Percentiles rank a stretch among this genome's conserved stretches.
These are phyloP conservation scores for Rhodotorula sp. DNA, from an alignment of 1,284 basidiomycete species.

Conservation along the genomic window DNA sequence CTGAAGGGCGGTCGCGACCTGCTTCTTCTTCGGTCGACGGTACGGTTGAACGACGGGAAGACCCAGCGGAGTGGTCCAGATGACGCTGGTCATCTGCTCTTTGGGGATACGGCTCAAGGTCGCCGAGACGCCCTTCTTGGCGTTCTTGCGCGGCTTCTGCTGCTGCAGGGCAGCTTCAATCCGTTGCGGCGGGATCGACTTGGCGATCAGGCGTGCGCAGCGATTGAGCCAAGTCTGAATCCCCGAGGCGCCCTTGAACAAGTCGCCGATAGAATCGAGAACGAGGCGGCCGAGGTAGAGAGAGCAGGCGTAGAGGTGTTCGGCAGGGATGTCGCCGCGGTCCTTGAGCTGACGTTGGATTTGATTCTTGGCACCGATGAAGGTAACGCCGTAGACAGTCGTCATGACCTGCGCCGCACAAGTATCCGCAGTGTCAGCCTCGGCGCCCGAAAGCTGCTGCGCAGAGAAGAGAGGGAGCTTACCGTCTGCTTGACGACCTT, in stretches of 20 bases:
- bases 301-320: conserved; percentile 72
- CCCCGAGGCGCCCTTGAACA: conserved; percentile 84
- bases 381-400: conserved; percentile 97
- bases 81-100: conserved; percentile 93
- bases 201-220: conserved; percentile 79
- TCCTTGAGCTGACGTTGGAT: conserved; percentile 86
- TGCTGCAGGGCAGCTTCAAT: conserved; percentile 54
- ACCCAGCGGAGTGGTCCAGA: conserved; percentile 94
- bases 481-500: conserved; percentile 99
- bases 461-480: conserved; percentile 40
- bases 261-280: conserved; percentile 80
- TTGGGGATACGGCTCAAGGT: conserved; percentile 57
- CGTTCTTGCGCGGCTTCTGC: conserved; percentile 3
- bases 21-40: conserved; percentile 76
- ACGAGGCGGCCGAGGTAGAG: conserved; percentile 61
- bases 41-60: conserved; percentile 97
- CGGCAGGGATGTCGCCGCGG: conserved; percentile 67
- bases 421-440: not conserved
- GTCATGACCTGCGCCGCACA: conserved; percentile 76
- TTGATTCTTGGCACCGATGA: conserved; percentile 90
- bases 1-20: conserved; percentile 77
- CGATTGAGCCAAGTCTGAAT: conserved; percentile 91
- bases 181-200: conserved; percentile 77
- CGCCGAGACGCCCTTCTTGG: not conserved
- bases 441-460: not conserved